phyloP scores from a whole-genome alignment of 116 monocot genomes.

The Posidonia oceanica region DNA sequence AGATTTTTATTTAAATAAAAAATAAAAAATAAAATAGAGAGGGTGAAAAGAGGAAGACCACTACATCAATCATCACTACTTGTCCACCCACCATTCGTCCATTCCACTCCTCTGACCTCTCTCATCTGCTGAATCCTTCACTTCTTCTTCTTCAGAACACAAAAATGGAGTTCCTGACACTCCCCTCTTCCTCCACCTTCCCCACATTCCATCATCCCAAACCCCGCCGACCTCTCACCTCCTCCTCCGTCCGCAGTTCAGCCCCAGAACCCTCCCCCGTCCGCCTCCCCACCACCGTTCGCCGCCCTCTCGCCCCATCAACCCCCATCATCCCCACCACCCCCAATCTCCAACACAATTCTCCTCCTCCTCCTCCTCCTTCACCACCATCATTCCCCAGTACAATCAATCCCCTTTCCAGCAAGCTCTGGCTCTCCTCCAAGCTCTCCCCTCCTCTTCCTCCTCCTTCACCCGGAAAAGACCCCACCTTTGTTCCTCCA shows the following conservation, averaged over 20 bases:
- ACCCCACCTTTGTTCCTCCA: constrained; percentile 4
- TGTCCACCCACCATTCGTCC: too few species aligned
- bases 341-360: constrained; percentile 22
- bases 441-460: constrained; percentile 63
- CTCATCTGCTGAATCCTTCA: too few species aligned
- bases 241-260: constrained; percentile 12
- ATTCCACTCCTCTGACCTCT: too few species aligned
- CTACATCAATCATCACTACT: too few species aligned
- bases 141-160: not conserved
- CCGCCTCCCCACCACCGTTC: constrained; percentile 18
- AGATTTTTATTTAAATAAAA: too few species aligned
- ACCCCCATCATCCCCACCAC: constrained; percentile 11
- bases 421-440: constrained; percentile 80
- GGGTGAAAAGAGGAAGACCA: too few species aligned
- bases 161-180: constrained; percentile 33
- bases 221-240: not conserved
- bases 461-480: constrained; percentile 13
- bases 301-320: constrained; percentile 27
- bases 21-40: too few species aligned
- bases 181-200: constrained; percentile 26
- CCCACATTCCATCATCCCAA: constrained; percentile 1
- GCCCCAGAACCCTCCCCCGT: not conserved
- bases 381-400: constrained; percentile 3
- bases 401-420: constrained; percentile 48
- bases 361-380: not conserved